Base-by-base conservation (phyloP, 2,329 filamentous ascomycete genomes). In the Lasiodiplodia hormozganensis region DNA sequence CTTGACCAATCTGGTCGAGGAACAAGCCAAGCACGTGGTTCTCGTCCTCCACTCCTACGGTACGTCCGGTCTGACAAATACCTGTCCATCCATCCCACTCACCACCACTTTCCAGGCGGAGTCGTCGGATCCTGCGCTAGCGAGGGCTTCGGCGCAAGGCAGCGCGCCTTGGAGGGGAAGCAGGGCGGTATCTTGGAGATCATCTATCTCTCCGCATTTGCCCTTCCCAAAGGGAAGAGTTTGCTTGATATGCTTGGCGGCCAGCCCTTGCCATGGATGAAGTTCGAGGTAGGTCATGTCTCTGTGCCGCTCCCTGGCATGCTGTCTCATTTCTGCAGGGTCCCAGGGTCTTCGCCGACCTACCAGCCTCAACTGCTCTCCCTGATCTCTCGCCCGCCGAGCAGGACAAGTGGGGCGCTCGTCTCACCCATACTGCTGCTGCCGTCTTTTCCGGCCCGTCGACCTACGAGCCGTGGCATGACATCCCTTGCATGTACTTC, bases 71-170 rank as follows among this genome's bases (percentile, higher is more conserved):
- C 25, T 36, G 28, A 11, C 21, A 18, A 47, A 62, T 49, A 4
- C 18, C 25, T 14, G 28, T 18, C 11, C 60, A 21, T 47, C 28
- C 18, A 21, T 47, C 28, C 18, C 58, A 28, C 43, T 64, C n/a
- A 64, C 40, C 25, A 64, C 3, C n/a, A 52, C 16, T 28, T 23
- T 21, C 8, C 23, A 64, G 60, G 65, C 54, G 65, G 65, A 14
- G 54, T 67, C 23, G 65, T 67, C 23, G 65, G 65, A 36, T 60
- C 65, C 12, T 67, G 65, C 43, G 65, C 65, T 31, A 67, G 65
- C 31, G 54, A 67, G 53, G 65, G 65, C 21, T 52, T 67, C 16
- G 65, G 65, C 31, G 40, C 47, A 10, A 53, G 52, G 53, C 53
- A 67, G 54, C 65, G 65, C 8, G 34, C 53, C 18, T 31, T 10